Percentiles rank a stretch among this genome's conserved stretches.
These are phyloP conservation scores for Vitellaria paradoxa DNA, from an alignment of 179 eudicot species.

Conservation along the genomic window DNA sequence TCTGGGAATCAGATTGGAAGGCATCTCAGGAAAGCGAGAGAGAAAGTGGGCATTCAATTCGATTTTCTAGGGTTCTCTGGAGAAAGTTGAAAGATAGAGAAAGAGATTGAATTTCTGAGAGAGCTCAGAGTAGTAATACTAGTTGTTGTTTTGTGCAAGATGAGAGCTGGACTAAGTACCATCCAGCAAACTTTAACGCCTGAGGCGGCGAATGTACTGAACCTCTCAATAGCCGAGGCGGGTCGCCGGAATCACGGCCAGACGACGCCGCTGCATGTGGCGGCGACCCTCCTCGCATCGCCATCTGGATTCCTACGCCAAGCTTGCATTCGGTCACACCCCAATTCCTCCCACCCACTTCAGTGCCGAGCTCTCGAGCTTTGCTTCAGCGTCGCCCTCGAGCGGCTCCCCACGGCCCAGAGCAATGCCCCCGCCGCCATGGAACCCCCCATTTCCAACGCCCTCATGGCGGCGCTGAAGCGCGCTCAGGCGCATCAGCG, in stretches of 20 bases:
- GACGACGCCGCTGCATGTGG: constrained; percentile 86
- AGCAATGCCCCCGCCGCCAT: background rate
- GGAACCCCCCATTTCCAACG: constrained; percentile 74
- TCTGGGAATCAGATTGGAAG: background rate
- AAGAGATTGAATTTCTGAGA: background rate
- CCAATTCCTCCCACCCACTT: constrained; percentile 75
- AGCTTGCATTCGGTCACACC: constrained; percentile 78
- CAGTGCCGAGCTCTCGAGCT: constrained; percentile 84
- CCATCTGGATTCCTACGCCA: constrained; percentile 63
- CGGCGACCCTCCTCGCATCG: constrained; percentile 61
- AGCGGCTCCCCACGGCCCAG: constrained; percentile 55
- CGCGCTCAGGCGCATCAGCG: constrained; percentile 84
- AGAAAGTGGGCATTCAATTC: constrained; percentile 7
- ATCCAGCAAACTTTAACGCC: constrained; percentile 81
- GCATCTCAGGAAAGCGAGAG: background rate
- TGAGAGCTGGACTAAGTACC: constrained; percentile 85
- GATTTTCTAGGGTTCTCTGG: background rate
- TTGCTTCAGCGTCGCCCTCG: constrained; percentile 81
- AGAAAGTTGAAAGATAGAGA: background rate
- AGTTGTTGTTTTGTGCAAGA: constrained; percentile 9
- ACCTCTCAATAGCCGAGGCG: constrained; percentile 73
- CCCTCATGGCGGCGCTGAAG: constrained; percentile 77
- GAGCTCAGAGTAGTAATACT: no score
- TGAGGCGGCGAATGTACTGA: constrained; percentile 59
- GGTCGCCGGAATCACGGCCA: constrained; percentile 68